Evolutionary conservation across 2,329 filamentous ascomycete species (phyloP), one percentile per base, ranked within the genome.

Genomic region (Metarhizium humberi): DNA sequence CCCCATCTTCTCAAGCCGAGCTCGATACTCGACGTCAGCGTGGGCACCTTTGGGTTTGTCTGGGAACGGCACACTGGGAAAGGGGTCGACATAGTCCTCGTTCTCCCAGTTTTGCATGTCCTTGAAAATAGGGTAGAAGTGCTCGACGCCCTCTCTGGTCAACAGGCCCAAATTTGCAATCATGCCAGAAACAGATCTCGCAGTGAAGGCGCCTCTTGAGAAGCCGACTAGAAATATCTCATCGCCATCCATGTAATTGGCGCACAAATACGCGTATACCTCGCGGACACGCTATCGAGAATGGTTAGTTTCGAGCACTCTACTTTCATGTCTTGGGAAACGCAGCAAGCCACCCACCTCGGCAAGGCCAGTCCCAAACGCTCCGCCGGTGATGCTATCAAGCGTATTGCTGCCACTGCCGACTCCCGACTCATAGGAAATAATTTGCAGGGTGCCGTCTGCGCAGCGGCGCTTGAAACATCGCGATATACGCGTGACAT

Each of bases 341-440:
- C 2, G 25, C 38, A 11, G 29, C 20, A 20, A 6, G 8, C 36
- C 32, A 52, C 71, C 53, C 56, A 77, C 77, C 68, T 81, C 78
- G 30, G 75, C 71, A 46, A 84, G 75, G 1, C 80, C 79, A 16
- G 73, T 66, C 2, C 80, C 79, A 61, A 82, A 80, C 2, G 78
- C 76, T 47, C 80, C 80, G 6, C 80, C 79, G 0, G 75, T 74
- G 16, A 83, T 58, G 48, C 71, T 71, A 55, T 81, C 78, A n/a
- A 80, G 54, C 34, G 72, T 59, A 48, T 73, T 75, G 58, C 74
- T 74, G 1, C 75, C 76, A 3, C 79, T 80, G 16, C 82, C 82
- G 32, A 85, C 79, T 20, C 82, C 82, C 8, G 79, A 78, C 63
- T 83, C 79, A 63, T 85, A 85, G 61, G 77, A 79, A 55, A 84